Evolutionary conservation across 2,329 filamentous ascomycete genomes (phyloP), one percentile per base, ranked within the genome.

Genomic region (Lasiodiplodia sp.): DNA sequence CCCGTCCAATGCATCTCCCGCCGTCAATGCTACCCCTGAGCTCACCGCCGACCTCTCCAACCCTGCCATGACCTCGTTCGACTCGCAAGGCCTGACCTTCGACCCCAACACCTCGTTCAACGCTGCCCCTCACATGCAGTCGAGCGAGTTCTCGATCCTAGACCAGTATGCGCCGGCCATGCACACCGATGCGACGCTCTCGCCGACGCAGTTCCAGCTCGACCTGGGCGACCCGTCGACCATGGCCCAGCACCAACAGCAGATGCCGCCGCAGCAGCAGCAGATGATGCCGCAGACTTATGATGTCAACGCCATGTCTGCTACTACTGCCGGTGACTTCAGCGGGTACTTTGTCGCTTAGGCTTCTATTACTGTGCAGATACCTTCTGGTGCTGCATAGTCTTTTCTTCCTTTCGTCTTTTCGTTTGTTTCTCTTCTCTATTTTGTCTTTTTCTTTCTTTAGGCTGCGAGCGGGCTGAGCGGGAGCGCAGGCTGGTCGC

Each of bases 101-200:
- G 55, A 67, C 31, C 55, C 55, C 18, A 66, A 25, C 51, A 16
- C 64, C 23, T n/a, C 62, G 37, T 57, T 66, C 53, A 49, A 56
- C 55, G 14, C 66, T n/a, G 44, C 66, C 1, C 25, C 47, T 44
- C 66, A 53, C 16, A 31, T 55, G 34, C 56, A 55, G 23, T 23
- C 47, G 44, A 18, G 34, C 66, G 57, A 68, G 10, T 68, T 44
- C 66, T 60, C 56, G 44, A 62, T 68, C 49, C 49, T 68, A 6
- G 66, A 68, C 25, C 55, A 58, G 40, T 68, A 62, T 21, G 66
- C 66, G 14, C 66, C 63, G 16, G 31, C 66, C 53, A 67, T 67
- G 65, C 47, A 38, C 38, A 40, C 40, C n/a, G 65, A 51, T 11
- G 38, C 34, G 21, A 51, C 65, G 44, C 37, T 58, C 5, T 57